A percentile compares a stretch with the other conserved stretches of the same genome.
Evolutionary conservation across 164 flowering plant genomes (phyloP).

Genomic region (Aristolochia californica): DNA sequence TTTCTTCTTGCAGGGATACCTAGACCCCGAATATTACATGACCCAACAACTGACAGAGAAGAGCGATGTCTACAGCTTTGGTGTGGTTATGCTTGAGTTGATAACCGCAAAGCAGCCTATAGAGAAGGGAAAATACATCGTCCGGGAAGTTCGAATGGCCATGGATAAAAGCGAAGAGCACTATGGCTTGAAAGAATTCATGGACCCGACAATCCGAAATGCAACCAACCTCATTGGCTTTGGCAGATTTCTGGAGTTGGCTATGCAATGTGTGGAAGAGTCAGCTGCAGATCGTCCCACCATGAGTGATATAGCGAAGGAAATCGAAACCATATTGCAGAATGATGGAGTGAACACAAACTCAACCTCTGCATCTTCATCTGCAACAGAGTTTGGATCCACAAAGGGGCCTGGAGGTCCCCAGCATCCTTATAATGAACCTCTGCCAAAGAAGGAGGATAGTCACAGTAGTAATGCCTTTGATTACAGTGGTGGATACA

Average conservation of each 20-base stretch:
- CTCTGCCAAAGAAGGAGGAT: conserved; percentile 29
- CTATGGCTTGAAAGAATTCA: conserved; percentile 45
- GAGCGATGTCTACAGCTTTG: conserved; percentile 87
- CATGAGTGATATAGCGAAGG: conserved; percentile 75
- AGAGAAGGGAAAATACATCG: conserved; percentile 77
- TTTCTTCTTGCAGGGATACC: conserved; percentile 56
- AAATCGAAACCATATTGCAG: conserved; percentile 56
- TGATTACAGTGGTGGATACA: conserved; percentile 73
- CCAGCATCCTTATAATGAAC: conserved; percentile 49
- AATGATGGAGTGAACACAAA: conserved; percentile 59
- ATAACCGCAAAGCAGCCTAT: conserved; percentile 69
- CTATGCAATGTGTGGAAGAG: conserved; percentile 85
- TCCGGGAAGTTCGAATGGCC: conserved; percentile 53
- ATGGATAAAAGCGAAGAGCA: conserved; percentile 43
- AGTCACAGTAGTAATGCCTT: conserved; percentile 35
- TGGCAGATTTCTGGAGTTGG: conserved; percentile 58
- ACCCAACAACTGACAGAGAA: conserved; percentile 84
- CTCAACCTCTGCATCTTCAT: conserved; percentile 76
- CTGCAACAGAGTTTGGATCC: conserved; percentile 65
- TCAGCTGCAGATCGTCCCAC: conserved; percentile 76
- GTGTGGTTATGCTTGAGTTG: conserved; percentile 89
- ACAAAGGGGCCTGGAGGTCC: conserved; percentile 19
- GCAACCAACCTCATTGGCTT: conserved; percentile 39
- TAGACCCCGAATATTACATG: conserved; percentile 97
- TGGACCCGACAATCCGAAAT: conserved; percentile 52